Base-by-base conservation (phyloP, 2,329 filamentous ascomycete genomes). In the Calonectria pauciramosa region DNA sequence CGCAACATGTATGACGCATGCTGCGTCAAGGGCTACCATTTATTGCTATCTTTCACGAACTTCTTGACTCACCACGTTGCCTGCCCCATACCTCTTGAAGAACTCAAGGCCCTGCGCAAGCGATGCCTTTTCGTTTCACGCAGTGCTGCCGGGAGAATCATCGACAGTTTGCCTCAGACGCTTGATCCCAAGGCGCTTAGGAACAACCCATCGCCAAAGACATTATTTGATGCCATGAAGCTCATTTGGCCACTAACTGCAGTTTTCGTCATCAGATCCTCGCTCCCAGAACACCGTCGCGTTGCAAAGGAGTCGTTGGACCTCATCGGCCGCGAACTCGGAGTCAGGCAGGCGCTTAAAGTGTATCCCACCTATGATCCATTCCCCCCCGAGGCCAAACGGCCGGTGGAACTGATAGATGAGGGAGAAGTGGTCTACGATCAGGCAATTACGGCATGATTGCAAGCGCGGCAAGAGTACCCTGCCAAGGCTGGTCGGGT, bases 241-340 rank as follows among this genome's bases (percentile, higher is more conserved):
- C 72, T 86, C 34, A 79, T 86, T 20, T 87, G 85, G 83, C 86
- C 86, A 11, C 80, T 86, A 26, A 83, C 82, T 9, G 71, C 81
- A 1, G 77, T 86, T 26, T 83, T 81, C 41, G 70, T 83, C 16
- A 75, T 82, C 9, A 73, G 80, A 4, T 77, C 83, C 5, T 81
- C 82, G n/a, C 78, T 80, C 36, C 70, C 77, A 1, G 80, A 81
- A 36, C 81, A 86, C 54, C 80, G 79, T 30, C 70, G 71, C 2
- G 71, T 75, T 16, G 86, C 86, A 13, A 74, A 77, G 32, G 54
- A 54, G 34, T 78, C 80, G 6, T 74, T 87, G 18, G 56, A 73
- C 4, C 82, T 83, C 28, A 85, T 86, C 41, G 86, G 84, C 7
- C 81, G 75, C 13, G 84, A 86, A 51, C 73, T 84, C 23, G 86